Base-by-base conservation (phyloP, 2,329 filamentous ascomycete species). In the Fonsecaea multimorphosa region DNA sequence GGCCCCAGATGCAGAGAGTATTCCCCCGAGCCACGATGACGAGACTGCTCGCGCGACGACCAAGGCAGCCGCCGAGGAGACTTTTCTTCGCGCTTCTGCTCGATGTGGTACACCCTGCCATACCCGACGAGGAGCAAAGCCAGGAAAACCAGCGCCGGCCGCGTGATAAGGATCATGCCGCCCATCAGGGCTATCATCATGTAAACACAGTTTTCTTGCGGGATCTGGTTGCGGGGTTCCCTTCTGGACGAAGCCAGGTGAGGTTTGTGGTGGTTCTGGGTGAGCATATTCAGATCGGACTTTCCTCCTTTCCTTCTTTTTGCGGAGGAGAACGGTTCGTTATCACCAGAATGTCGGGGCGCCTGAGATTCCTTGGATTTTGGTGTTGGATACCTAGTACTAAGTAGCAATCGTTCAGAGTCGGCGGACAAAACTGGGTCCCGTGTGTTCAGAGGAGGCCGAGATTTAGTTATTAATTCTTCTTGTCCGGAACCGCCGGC, bases 41-140 rank as follows among this genome's bases (percentile, higher is more conserved):
- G 29, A 3, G 24, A 24, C 36, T 34, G 31, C 19, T 34, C 32
- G 2, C 16, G 32, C 22, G 54, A 40, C n/a, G 8, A 57, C n/a
- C n/a, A n/a, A n/a, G n/a, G n/a, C 31, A 49, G 29, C 12, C 7
- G 12, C 57, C 57, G 19, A 22, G 34, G 5, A 24, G 62, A 46
- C 40, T 52, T 58, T 27, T 61, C 52, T 16, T 61, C 52, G 22
- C 38, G 32, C n/a, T 24, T 29, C 40, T 38, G 38, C 40, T 65
- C 36, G n/a, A 65, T 19, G 24, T 65, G 63, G 29, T 65, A 61
- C 27, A 61, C 6, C 14, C 57, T 49, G 7, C 63, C 63, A 19
- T 65, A 65, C 2, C 63, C 63, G 34, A 61, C 38, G 19, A 61
- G 29, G 11, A 61, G 22, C 2, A 61, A 11, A 12, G 36, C 58